These are phyloP conservation scores for Nemania sp. DNA, from an alignment of 2,329 filamentous ascomycete genomes.

Conservation along the genomic window DNA sequence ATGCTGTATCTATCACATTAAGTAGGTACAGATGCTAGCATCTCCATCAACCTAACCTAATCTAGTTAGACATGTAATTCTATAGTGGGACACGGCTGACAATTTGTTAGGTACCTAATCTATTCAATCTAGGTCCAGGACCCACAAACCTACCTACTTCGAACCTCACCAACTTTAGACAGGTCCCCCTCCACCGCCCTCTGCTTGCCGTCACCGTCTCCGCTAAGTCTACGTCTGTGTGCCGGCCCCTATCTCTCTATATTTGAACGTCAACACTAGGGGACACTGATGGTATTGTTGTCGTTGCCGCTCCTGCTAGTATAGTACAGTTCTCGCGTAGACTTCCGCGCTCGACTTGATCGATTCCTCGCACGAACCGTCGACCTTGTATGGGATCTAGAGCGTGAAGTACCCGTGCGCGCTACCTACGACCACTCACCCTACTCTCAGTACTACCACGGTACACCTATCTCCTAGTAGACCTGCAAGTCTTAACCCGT, in stretches of 20 bases:
- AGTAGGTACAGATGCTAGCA: no score
- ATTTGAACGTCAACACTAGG: not conserved
- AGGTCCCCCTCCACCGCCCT: not conserved
- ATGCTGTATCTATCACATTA: no score
- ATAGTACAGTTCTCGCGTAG: conserved; percentile 2
- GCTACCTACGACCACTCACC: not conserved
- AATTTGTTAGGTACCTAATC: no score
- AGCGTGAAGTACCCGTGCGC: not conserved
- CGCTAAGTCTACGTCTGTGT: not conserved
- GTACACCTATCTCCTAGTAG: not conserved
- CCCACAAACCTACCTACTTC: not conserved
- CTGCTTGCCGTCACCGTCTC: not conserved
- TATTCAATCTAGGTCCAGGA: not conserved
- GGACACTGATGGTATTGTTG: conserved; percentile 10
- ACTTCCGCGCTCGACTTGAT: not conserved
- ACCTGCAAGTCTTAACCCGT: not conserved
- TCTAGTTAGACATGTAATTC: no score
- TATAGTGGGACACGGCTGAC: no score
- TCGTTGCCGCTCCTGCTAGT: not conserved
- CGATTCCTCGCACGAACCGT: not conserved
- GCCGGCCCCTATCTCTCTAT: not conserved
- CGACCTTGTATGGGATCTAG: not conserved
- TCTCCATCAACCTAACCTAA: no score
- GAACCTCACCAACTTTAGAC: not conserved
- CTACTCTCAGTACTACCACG: not conserved